Evolutionary conservation across 75 land plant species (phyloP).

Genomic region (Cunninghamia lanceolata): DNA sequence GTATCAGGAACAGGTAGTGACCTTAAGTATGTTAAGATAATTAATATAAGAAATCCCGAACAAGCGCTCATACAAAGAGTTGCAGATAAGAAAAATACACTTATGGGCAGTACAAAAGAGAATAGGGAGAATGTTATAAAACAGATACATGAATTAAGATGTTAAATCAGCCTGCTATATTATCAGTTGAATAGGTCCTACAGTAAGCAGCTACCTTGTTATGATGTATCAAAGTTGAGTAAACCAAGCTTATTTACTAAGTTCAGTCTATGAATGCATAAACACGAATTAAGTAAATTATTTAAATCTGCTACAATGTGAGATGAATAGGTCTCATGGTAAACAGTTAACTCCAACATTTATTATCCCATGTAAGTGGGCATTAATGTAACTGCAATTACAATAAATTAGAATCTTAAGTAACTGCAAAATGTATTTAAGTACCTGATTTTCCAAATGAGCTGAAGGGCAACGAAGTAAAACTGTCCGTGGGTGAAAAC

Average conservation of each 20-base stretch:
- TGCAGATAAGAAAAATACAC: background rate
- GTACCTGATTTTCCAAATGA: conserved; percentile 8
- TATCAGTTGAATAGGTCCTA: background rate
- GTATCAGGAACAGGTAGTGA: background rate
- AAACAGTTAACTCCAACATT: background rate
- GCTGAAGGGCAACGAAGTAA: conserved; percentile 14
- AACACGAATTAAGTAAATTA: background rate
- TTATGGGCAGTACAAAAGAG: background rate
- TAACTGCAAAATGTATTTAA: background rate
- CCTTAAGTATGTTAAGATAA: background rate
- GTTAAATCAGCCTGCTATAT: background rate
- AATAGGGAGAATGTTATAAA: background rate
- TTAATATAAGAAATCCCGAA: background rate
- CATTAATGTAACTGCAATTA: too few relatives aligned
- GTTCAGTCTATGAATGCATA: background rate
- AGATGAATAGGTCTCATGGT: background rate
- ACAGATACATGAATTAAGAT: background rate
- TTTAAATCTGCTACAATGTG: background rate
- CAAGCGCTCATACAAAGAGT: background rate
- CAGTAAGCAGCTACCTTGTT: background rate
- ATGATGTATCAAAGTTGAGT: background rate
- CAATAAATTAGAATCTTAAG: background rate
- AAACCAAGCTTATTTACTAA: background rate
- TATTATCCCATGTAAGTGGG: background rate
- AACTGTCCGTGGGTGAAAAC: conserved; percentile 18